Base-by-base conservation (phyloP, 2,329 filamentous ascomycete species). In the Phyllosticta paracitricarpa region DNA sequence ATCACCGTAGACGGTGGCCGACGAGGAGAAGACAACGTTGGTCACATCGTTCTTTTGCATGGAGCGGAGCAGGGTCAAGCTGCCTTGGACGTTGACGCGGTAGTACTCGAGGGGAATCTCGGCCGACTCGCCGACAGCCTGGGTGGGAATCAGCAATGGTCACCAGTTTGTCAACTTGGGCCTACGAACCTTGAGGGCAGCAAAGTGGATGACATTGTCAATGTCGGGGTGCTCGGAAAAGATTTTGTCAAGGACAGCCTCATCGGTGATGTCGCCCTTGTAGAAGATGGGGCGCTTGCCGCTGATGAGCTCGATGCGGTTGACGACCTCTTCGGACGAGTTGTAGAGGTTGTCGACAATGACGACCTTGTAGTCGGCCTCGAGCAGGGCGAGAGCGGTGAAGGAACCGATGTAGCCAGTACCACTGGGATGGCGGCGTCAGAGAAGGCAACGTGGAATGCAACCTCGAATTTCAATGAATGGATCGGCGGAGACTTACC, bases 351-450 rank as follows among this genome's bases (percentile, higher is more conserved):
- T 97, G 80, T 99, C 94, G 67, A 94, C 87, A 66, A 99, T 91
- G 74, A 99, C 89, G 65, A 99, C 94, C 75, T 97, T 87, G 83
- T 97, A 97, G 75, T 87, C 92, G 72, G 94, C 89, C 73, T 97
- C 83, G 68, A 99, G 89, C 26, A 99, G 89, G 59, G 91, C 88
- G 58, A 99, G 86, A 61, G 89, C 82, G 64, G 94, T 99, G 82
- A 97, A 97, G 57, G 93, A 97, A 75, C 94, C 94, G 77, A 99
- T 99, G 82, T 99, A 99, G 80, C 94, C 94, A 66, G 92, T 96
- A 72, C 94, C 94, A 83, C 94, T 97, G 66, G 55, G 22, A 63
- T 22, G 9, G 51, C 48, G 12, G 48, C 24, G 59, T 61, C 54
- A 62, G 40, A 56, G 19, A 33, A 8, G 22, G 53, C 54, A 56